Evolutionary conservation across 495 filamentous ascomycete genomes (phyloP).

Genomic region (Tuber microsphaerosporum): DNA sequence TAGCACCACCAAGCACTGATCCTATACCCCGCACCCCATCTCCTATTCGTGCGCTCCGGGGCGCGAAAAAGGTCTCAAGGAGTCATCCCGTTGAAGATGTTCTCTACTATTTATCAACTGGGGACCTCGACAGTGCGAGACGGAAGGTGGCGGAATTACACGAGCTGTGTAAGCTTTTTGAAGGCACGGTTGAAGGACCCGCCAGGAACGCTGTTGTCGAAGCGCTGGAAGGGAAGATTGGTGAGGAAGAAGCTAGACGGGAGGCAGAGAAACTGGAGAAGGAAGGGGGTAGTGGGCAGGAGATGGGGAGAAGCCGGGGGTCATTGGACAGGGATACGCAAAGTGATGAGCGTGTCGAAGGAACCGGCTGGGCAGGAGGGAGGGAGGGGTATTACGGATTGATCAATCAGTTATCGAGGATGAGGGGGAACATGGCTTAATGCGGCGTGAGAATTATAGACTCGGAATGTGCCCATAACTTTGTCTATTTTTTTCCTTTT

Average conservation of each 20-base stretch:
- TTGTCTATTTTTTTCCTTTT: not conserved
- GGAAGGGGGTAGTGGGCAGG: slow-evolving; percentile 16
- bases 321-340: slow-evolving; percentile 24
- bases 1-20: slow-evolving; percentile 48
- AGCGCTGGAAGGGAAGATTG: slow-evolving; percentile 56
- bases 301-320: not conserved
- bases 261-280: slow-evolving; percentile 31
- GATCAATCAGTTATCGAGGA: slow-evolving; percentile 69
- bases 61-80: slow-evolving; percentile 50
- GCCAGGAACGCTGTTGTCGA: slow-evolving; percentile 77
- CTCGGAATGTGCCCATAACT: not conserved
- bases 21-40: slow-evolving; percentile 64
- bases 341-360: slow-evolving; percentile 37
- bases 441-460: not conserved
- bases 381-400: slow-evolving; percentile 55
- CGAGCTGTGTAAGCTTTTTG: slow-evolving; percentile 71
- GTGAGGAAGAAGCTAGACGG: slow-evolving; percentile 48
- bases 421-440: slow-evolving; percentile 59
- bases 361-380: slow-evolving; percentile 33
- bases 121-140: slow-evolving; percentile 59
- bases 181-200: slow-evolving; percentile 86
- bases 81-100: slow-evolving; percentile 66
- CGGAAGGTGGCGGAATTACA: slow-evolving; percentile 65
- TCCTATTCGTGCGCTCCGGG: slow-evolving; percentile 59
- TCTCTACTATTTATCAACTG: slow-evolving; percentile 54